Evolutionary conservation across 768 basidiomycete genomes (phyloP).

Genomic region (Serendipita sp.): DNA sequence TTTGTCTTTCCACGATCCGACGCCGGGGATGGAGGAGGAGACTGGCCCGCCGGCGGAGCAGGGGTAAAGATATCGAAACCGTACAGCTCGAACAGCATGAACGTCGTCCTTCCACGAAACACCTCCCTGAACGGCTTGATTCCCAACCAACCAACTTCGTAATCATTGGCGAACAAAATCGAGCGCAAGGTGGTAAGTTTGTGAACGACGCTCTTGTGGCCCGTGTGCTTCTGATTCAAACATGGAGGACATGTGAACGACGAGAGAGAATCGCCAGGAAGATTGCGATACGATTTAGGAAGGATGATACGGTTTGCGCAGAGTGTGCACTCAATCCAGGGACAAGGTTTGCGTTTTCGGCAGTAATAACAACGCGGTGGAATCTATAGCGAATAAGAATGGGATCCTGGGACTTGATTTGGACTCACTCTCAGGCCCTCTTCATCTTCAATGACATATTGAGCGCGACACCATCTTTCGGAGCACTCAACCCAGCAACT

Average conservation of each 20-base stretch:
- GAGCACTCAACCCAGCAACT: conserved; percentile 19
- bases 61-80: conserved; percentile 12
- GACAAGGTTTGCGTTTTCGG: conserved; percentile 14
- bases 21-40: neutral
- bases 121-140: conserved; percentile 9
- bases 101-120: conserved; percentile 15
- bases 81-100: conserved; percentile 17
- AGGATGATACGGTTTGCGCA: conserved; percentile 18
- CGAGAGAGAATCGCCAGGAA: neutral
- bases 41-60: neutral
- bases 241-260: conserved; percentile 15
- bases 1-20: neutral
- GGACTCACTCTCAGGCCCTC: neutral
- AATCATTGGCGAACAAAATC: conserved; percentile 11
- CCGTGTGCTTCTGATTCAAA: neutral
- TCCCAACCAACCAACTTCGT: conserved; percentile 17
- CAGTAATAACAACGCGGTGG: conserved; percentile 18
- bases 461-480: conserved; percentile 14
- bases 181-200: conserved; percentile 12
- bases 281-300: conserved; percentile 11
- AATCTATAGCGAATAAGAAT: conserved; percentile 10
- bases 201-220: conserved; percentile 7
- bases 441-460: conserved; percentile 13
- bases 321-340: conserved; percentile 15
- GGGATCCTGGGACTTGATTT: neutral